Conservation (phyloP, 805 yeast species). For the Tetrapisispora arboricola region DNA sequence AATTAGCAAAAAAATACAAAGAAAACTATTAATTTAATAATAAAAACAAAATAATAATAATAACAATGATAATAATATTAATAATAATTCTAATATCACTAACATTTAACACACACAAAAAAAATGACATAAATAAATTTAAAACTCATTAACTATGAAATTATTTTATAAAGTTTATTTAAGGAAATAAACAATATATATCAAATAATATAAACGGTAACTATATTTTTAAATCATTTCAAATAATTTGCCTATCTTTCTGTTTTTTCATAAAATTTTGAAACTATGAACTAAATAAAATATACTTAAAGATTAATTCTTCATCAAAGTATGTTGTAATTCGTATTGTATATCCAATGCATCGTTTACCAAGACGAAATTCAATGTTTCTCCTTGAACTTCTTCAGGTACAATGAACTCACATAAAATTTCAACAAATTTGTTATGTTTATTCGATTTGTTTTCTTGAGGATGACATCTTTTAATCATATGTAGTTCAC, state of each 20-base stretch:
- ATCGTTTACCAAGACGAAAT: conserved; percentile 50
- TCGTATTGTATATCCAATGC: conserved; percentile 48
- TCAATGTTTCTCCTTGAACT: conserved; percentile 36
- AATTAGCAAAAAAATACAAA: neutral
- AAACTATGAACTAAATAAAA: no score
- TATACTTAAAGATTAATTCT: no score
- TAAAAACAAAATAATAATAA: neutral
- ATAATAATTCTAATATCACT: no score
- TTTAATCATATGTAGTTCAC: conserved; percentile 55
- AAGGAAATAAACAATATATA: neutral
- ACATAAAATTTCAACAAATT: conserved; percentile 28
- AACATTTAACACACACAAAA: no score
- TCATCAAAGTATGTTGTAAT: conserved; percentile 13
- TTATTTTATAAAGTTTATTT: neutral
- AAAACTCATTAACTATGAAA: no score
- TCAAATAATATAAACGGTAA: neutral
- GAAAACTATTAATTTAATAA: neutral
- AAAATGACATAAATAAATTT: no score
- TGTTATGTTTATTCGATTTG: conserved; percentile 8
- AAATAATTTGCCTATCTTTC: neutral
- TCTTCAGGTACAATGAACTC: conserved; percentile 42
- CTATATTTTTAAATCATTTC: neutral
- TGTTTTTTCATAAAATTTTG: neutral
- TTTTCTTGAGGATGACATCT: conserved; percentile 53
- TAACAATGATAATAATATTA: no score